Base-by-base conservation (phyloP, 768 basidiomycete genomes). In the Suillus americanus region DNA sequence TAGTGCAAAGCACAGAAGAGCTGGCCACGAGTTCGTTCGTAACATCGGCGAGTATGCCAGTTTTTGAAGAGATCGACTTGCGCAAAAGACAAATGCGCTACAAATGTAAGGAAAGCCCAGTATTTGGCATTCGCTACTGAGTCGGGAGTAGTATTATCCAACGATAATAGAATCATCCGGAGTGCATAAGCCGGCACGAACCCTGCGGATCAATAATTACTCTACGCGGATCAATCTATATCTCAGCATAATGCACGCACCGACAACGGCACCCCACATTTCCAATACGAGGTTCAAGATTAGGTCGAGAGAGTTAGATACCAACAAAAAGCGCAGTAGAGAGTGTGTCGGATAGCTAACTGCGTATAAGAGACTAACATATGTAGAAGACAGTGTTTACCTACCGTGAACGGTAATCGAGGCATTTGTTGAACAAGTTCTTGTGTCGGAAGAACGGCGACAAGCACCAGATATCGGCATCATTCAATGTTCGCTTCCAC, bases 21-120 rank as follows among this genome's bases (percentile, higher is more conserved):
- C 69, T 89, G 88, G 5, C 89, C 89, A 7, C 89, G 80, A 35
- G 89, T 89, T 13, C 89, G 80, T 70, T 91, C 89, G 69, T 91
- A 91, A 69, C 86, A 88, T 53, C 89, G 76, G 51, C 89, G 80
- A 1, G 84, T 86, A 69, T 88, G 85, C 88, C 88, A 91, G n/a
- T 78, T 73, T 69, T 86, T 81, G 70, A 86, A 83, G 41, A 89
- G 72, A 70, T 89, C 88, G 20, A 83, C 79, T 67, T 89, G 87
- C 0, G 88, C 89, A 71, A 89, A 89, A 0, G 88, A 89, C 3
- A 90, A 77, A 70, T 90, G 81, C 7, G 82, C 85, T 0, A 89
- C 59, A 74, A 90, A 89, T 6, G 85, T 83, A 37, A 86, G 72
- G 53, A 86, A 72, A 8, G 88, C 81, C 82, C 85, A 91, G 63